Conservation (phyloP, 805 yeast genomes). For the Ogataea trehaloabstinens region DNA sequence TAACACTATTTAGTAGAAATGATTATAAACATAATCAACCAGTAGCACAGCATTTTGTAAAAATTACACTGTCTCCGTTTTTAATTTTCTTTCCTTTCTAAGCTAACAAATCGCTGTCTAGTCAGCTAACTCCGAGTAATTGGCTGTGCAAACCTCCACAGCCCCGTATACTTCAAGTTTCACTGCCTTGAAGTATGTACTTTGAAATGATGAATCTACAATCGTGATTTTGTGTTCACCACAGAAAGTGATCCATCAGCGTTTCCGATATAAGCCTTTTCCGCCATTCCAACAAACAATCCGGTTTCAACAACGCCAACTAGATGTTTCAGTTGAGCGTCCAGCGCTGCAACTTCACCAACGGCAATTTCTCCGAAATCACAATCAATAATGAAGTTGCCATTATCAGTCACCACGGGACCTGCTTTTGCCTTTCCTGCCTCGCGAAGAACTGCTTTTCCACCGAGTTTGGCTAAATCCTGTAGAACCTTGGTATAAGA, state of each 20-base stretch:
- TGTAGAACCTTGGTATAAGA: slow-evolving; percentile 72
- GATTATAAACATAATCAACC: too few relatives aligned
- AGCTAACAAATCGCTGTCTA: too few relatives aligned
- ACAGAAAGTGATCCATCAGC: slow-evolving; percentile 52
- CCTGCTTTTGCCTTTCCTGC: slow-evolving; percentile 96
- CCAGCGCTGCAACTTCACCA: slow-evolving; percentile 46
- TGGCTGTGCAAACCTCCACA: too few relatives aligned
- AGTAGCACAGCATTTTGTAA: too few relatives aligned
- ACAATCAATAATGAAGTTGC: slow-evolving; percentile 89
- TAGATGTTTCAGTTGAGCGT: slow-evolving; percentile 61
- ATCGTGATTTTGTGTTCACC: slow-evolving; percentile 4
- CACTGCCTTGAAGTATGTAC: too few relatives aligned
- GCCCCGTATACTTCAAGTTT: too few relatives aligned
- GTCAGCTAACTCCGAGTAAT: too few relatives aligned
- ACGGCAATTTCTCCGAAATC: slow-evolving; percentile 76
- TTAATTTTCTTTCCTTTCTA: too few relatives aligned
- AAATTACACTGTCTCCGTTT: too few relatives aligned
- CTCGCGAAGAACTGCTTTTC: slow-evolving; percentile 65
- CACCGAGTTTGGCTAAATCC: slow-evolving; percentile 63
- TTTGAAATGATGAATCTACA: too few relatives aligned
- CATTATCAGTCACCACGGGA: slow-evolving; percentile 93
- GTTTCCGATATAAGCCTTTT: slow-evolving; percentile 86
- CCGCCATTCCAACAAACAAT: slow-evolving; percentile 71
- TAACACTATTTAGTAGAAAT: too few relatives aligned
- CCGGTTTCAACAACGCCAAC: slow-evolving; percentile 98